phyloP scores from a whole-genome alignment of 2,329 filamentous ascomycete species.

The Juglanconis sp. region DNA sequence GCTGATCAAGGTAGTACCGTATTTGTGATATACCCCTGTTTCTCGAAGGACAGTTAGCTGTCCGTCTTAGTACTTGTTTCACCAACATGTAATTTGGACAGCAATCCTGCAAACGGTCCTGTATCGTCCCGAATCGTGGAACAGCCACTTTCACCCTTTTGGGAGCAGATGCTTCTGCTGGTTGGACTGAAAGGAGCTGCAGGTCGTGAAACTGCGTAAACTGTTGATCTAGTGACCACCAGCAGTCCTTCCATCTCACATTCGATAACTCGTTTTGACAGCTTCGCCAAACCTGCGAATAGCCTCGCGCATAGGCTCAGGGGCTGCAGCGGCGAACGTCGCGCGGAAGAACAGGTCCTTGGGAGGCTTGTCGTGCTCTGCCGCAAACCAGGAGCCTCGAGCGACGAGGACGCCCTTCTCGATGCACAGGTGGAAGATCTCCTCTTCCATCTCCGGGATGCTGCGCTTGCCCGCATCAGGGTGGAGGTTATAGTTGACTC shows the following conservation, averaged over 20 bases:
- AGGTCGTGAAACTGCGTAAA: neutral
- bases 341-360: slow-evolving; percentile 80
- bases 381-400: slow-evolving; percentile 87
- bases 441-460: slow-evolving; percentile 72
- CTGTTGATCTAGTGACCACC: neutral
- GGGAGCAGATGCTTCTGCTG: neutral
- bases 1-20: too few species aligned
- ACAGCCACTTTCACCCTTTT: too few species aligned
- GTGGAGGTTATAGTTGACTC: slow-evolving; percentile 64
- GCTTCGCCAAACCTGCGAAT: slow-evolving; percentile 74
- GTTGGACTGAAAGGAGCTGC: neutral
- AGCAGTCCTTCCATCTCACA: slow-evolving; percentile 10
- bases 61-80: too few species aligned
- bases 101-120: too few species aligned
- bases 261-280: slow-evolving; percentile 56
- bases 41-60: too few species aligned
- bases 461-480: slow-evolving; percentile 52
- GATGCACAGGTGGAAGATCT: slow-evolving; percentile 77
- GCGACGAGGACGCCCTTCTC: slow-evolving; percentile 76
- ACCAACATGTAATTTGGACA: too few species aligned
- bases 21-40: too few species aligned
- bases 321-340: slow-evolving; percentile 80
- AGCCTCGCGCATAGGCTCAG: slow-evolving; percentile 67
- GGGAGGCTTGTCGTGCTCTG: slow-evolving; percentile 60
- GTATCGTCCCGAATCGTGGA: too few species aligned